These are phyloP conservation scores for Sarocladium strictum DNA, from an alignment of 2,329 filamentous ascomycete species.

Conservation along the genomic window DNA sequence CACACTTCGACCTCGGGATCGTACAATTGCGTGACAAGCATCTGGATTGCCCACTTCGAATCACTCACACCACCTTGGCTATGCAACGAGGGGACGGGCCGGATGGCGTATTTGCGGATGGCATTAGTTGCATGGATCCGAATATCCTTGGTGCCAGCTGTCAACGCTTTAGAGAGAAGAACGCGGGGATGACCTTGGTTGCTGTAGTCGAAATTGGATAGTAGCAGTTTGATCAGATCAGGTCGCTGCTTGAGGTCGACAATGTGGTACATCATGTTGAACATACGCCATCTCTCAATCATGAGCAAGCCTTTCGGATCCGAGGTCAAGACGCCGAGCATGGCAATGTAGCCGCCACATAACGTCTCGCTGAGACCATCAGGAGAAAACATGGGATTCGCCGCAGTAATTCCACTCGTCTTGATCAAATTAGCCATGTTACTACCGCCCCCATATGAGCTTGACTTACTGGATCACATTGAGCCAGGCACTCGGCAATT, in stretches of 20 bases:
- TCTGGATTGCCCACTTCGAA: slow-evolving; percentile 91
- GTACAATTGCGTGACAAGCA: slow-evolving; percentile 97
- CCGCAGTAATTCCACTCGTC: slow-evolving; percentile 70
- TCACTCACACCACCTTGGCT: slow-evolving; percentile 45
- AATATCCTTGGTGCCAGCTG: slow-evolving; percentile 84
- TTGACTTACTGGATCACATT: slow-evolving; percentile 75
- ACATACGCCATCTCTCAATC: slow-evolving; percentile 93
- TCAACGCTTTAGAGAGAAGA: slow-evolving; percentile 88
- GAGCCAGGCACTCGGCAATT: slow-evolving; percentile 90
- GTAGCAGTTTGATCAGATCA: slow-evolving; percentile 81
- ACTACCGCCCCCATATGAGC: not conserved
- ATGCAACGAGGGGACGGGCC: slow-evolving; percentile 30
- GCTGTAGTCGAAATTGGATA: slow-evolving; percentile 89
- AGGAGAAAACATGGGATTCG: slow-evolving; percentile 81
- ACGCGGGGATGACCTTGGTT: slow-evolving; percentile 85
- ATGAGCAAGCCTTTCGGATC: slow-evolving; percentile 80
- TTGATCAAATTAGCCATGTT: slow-evolving; percentile 20
- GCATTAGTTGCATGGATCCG: slow-evolving; percentile 85
- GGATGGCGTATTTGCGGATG: slow-evolving; percentile 77
- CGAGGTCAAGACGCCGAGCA: slow-evolving; percentile 80
- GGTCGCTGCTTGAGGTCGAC: slow-evolving; percentile 85
- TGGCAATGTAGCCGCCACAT: slow-evolving; percentile 87
- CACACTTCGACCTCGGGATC: slow-evolving; percentile 97
- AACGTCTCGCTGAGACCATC: slow-evolving; percentile 82
- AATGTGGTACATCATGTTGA: slow-evolving; percentile 99